Evolutionary conservation across 192 early-diverging fungal species (phyloP).

Genomic region (Lunasporangiospora selenospora): DNA sequence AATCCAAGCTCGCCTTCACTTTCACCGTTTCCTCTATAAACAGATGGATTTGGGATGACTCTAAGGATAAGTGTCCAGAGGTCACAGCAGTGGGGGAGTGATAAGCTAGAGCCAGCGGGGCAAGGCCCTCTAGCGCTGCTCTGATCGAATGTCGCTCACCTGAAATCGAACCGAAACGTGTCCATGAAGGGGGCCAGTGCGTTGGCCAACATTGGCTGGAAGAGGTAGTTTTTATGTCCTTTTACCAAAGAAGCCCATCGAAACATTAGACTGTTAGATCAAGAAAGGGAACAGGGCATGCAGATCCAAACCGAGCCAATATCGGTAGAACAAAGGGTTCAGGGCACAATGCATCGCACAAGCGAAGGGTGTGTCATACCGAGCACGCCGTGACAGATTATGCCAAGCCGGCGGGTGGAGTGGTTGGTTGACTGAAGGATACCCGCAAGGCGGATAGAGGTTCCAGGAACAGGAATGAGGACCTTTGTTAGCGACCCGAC

Average conservation of each 20-base stretch:
- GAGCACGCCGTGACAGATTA: slow-evolving; percentile 47
- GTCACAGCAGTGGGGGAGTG: neutral
- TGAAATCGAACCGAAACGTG: slow-evolving; percentile 56
- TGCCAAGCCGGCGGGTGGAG: slow-evolving; percentile 30
- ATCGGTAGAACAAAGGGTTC: neutral
- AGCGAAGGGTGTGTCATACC: slow-evolving; percentile 9
- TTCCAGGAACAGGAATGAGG: slow-evolving; percentile 16
- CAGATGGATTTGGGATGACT: neutral
- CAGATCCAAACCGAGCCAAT: neutral
- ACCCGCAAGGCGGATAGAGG: slow-evolving; percentile 23
- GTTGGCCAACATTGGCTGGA: slow-evolving; percentile 40
- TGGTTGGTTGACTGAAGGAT: slow-evolving; percentile 27
- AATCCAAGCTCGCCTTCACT: slow-evolving; percentile 46
- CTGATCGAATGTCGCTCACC: no score
- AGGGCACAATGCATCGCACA: neutral
- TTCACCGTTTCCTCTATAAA: slow-evolving; percentile 46
- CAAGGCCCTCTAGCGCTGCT: no score
- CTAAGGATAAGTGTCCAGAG: neutral
- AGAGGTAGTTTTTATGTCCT: slow-evolving; percentile 52
- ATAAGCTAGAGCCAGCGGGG: no score
- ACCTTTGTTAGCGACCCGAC: slow-evolving; percentile 27
- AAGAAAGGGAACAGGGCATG: neutral
- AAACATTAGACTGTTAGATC: neutral
- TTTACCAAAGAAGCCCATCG: neutral
- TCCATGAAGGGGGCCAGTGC: slow-evolving; percentile 38